Evolutionary conservation across 768 basidiomycete genomes (phyloP).

Genomic region (Boletus eberwhitei): DNA sequence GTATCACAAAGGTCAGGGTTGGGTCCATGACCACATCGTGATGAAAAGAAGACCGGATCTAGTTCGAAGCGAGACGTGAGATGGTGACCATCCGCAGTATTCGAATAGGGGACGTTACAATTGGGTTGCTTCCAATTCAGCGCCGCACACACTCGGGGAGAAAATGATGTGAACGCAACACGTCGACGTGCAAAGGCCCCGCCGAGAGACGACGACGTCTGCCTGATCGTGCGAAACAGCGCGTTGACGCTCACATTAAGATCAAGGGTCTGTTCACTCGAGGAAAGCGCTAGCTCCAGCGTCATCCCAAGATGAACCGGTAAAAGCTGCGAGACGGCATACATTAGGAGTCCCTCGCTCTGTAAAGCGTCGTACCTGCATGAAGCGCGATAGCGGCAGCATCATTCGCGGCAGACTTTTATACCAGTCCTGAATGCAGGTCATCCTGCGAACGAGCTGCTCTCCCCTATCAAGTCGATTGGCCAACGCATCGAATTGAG

Average conservation of each 20-base stretch:
- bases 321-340: slow-evolving; percentile 43
- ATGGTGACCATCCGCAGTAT: slow-evolving; percentile 19
- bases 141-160: slow-evolving; percentile 83
- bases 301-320: slow-evolving; percentile 68
- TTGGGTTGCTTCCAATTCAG: slow-evolving; percentile 99
- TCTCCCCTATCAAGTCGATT: slow-evolving; percentile 43
- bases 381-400: slow-evolving; percentile 69
- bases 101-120: slow-evolving; percentile 47
- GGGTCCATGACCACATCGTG: slow-evolving; percentile 68
- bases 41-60: slow-evolving; percentile 96
- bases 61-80: slow-evolving; percentile 20
- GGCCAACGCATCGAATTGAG: slow-evolving; percentile 75
- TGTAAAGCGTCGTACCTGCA: slow-evolving; percentile 52
- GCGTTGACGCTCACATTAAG: slow-evolving; percentile 83
- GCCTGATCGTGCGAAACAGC: slow-evolving; percentile 80
- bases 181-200: slow-evolving; percentile 60
- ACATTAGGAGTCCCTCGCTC: slow-evolving; percentile 1
- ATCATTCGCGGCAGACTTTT: slow-evolving; percentile 50
- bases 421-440: slow-evolving; percentile 44
- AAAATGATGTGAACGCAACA: slow-evolving; percentile 90
- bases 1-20: slow-evolving; percentile 36
- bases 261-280: slow-evolving; percentile 51
- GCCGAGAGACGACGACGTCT: slow-evolving; percentile 52
- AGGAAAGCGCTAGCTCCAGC: slow-evolving; percentile 72
- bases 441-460: slow-evolving; percentile 30